Evolutionary conservation across 176 grass and related monocot species (phyloP).

Genomic region (Aechmea fasciata): DNA sequence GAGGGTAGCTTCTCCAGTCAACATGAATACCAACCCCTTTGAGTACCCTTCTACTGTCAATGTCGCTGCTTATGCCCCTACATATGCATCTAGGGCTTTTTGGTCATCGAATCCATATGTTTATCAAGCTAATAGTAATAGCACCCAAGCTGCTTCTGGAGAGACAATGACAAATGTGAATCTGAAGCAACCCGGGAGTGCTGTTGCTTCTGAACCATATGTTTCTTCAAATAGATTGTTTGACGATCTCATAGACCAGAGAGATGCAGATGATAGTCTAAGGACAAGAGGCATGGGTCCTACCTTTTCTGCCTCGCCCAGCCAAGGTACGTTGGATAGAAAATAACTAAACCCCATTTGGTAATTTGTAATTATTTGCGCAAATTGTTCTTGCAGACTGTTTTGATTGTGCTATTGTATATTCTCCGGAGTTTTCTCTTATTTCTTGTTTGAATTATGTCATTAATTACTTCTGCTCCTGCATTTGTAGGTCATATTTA

Average conservation of each 20-base stretch:
- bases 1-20: conserved; percentile 37
- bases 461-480: too few species aligned
- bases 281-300: conserved; percentile 14
- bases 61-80: conserved; percentile 6
- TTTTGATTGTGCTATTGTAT: too few species aligned
- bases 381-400: too few species aligned
- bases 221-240: conserved; percentile 65
- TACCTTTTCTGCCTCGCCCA: conserved; percentile 16
- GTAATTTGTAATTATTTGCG: too few species aligned
- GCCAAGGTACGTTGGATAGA: conserved; percentile 20
- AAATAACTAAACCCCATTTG: conserved; percentile 8
- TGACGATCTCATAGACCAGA: conserved; percentile 48
- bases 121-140: conserved; percentile 16
- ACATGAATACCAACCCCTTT: conserved; percentile 32
- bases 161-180: conserved; percentile 22
- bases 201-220: conserved; percentile 42
- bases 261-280: conserved; percentile 48
- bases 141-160: background rate
- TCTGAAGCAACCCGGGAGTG: conserved; percentile 21
- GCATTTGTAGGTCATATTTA: too few species aligned
- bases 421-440: too few species aligned
- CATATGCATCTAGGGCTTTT: conserved; percentile 23
- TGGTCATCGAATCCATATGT: conserved; percentile 30
- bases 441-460: too few species aligned
- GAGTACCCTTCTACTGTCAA: background rate